A percentile compares a stretch with the other conserved stretches of the same genome.
phyloP scores from a whole-genome alignment of 2,329 filamentous ascomycete species.

The Pseudocercospora crystallina region DNA sequence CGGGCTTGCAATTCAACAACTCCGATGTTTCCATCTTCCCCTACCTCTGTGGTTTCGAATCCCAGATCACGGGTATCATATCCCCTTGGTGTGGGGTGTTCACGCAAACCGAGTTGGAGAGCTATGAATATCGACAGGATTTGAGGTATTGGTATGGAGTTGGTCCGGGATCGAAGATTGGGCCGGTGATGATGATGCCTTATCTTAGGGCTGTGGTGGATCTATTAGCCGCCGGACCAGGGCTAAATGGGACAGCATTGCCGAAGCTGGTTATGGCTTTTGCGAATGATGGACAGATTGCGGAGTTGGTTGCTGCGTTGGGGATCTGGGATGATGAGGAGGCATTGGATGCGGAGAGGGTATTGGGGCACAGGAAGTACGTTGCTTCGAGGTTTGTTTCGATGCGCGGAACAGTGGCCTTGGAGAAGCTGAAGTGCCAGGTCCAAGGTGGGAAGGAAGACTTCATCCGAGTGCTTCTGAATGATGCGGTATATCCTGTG shows the following conservation, averaged over 20 bases:
- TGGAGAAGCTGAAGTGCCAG: slow-evolving; percentile 59
- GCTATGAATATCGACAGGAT: slow-evolving; percentile 57
- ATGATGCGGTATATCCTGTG: slow-evolving; percentile 62
- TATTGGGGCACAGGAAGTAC: slow-evolving; percentile 47
- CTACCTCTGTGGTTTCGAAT: slow-evolving; percentile 68
- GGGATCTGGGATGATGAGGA: slow-evolving; percentile 62
- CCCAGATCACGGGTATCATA: slow-evolving; percentile 59
- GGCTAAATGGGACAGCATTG: too few species aligned
- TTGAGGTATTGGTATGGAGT: too few species aligned
- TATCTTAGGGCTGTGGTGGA: too few species aligned
- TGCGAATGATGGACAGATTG: slow-evolving; percentile 66
- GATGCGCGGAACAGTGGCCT: slow-evolving; percentile 62
- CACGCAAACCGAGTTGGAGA: slow-evolving; percentile 58
- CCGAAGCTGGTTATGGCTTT: slow-evolving; percentile 57
- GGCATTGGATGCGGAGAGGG: slow-evolving; percentile 49
- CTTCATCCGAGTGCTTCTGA: slow-evolving; percentile 60
- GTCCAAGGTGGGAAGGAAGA: slow-evolving; percentile 14
- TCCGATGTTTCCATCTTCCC: slow-evolving; percentile 60
- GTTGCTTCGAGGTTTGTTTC: slow-evolving; percentile 57
- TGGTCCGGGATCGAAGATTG: too few species aligned
- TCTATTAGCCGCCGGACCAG: too few species aligned
- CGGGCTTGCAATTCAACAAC: slow-evolving; percentile 56
- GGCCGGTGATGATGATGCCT: too few species aligned
- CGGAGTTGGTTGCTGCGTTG: slow-evolving; percentile 58
- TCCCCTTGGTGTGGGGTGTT: slow-evolving; percentile 64